phyloP scores from a whole-genome alignment of 495 filamentous ascomycete species.

The Halenospora varia region DNA sequence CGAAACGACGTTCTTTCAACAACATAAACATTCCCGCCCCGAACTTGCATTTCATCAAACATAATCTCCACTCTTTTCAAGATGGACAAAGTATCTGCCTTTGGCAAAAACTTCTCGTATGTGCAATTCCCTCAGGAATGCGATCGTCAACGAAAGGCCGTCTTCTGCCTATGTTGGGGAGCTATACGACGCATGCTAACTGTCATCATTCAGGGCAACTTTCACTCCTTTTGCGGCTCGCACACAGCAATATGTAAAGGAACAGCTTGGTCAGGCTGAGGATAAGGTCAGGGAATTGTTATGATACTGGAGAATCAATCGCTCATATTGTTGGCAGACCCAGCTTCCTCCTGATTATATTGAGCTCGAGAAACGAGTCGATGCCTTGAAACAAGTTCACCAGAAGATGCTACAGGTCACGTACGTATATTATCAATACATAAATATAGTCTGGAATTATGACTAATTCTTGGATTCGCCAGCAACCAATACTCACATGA shows the following conservation, averaged over 20 bases:
- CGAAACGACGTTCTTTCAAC: neutral
- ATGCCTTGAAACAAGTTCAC: slow-evolving; percentile 94
- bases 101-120: slow-evolving; percentile 70
- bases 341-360: slow-evolving; percentile 96
- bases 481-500: slow-evolving; percentile 95
- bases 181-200: slow-evolving; percentile 12
- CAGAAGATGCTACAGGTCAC: slow-evolving; percentile 95
- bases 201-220: slow-evolving; percentile 42
- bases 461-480: slow-evolving; percentile 11
- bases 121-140: slow-evolving; percentile 21
- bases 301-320: neutral
- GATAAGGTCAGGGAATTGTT: slow-evolving; percentile 63
- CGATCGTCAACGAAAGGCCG: slow-evolving; percentile 4
- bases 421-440: no score
- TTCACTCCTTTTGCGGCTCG: slow-evolving; percentile 91
- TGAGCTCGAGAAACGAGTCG: slow-evolving; percentile 97
- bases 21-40: slow-evolving; percentile 9
- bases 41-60: slow-evolving; percentile 7
- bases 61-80: slow-evolving; percentile 1
- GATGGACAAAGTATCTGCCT: slow-evolving; percentile 40
- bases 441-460: no score
- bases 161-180: slow-evolving; percentile 15
- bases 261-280: slow-evolving; percentile 91
- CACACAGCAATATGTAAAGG: slow-evolving; percentile 94
- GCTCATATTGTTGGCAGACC: slow-evolving; percentile 50